Evolutionary conservation across 768 basidiomycete species (phyloP).

Genomic region (Coprinopsis marcescibilis): DNA sequence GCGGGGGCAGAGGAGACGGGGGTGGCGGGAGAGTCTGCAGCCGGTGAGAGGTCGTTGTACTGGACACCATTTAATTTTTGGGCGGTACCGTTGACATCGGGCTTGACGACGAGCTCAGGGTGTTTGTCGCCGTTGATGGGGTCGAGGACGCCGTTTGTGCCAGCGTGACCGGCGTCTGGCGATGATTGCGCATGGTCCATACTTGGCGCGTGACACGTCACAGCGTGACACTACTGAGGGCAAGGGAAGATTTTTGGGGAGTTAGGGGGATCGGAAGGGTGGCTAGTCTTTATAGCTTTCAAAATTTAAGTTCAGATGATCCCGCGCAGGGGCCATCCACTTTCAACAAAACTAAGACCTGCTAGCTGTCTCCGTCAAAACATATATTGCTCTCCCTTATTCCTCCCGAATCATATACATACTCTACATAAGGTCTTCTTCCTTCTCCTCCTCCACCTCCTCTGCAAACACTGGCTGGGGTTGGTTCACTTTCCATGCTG

Average conservation of each 20-base stretch:
- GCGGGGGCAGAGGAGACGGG: slow-evolving; percentile 46
- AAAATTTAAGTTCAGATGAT: slow-evolving; percentile 81
- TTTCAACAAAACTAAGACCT: slow-evolving; percentile 28
- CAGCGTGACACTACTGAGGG: slow-evolving; percentile 47
- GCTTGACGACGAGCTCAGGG: slow-evolving; percentile 31
- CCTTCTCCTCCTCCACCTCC: slow-evolving; percentile 53
- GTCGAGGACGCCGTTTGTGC: slow-evolving; percentile 36
- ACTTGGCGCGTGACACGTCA: slow-evolving; percentile 71
- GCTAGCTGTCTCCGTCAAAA: slow-evolving; percentile 17
- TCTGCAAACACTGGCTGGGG: slow-evolving; percentile 81
- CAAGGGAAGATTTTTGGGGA: slow-evolving; percentile 71
- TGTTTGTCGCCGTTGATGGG: slow-evolving; percentile 22
- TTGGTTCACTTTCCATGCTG: slow-evolving; percentile 85
- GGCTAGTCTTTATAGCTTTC: slow-evolving; percentile 77
- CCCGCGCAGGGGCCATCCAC: slow-evolving; percentile 67
- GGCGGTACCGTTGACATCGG: slow-evolving; percentile 29
- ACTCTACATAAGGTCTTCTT: slow-evolving; percentile 34
- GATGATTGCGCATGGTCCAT: slow-evolving; percentile 52
- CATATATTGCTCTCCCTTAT: slow-evolving; percentile 16
- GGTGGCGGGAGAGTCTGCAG: slow-evolving; percentile 53
- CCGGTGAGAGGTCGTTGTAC: slow-evolving; percentile 33
- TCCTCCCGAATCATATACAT: slow-evolving; percentile 11
- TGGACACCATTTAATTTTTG: slow-evolving; percentile 15
- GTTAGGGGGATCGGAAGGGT: slow-evolving; percentile 63
- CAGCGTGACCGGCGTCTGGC: slow-evolving; percentile 30